Conservation (phyloP, 371 early-diverging fungal genomes). For the Mucor ambiguus region DNA sequence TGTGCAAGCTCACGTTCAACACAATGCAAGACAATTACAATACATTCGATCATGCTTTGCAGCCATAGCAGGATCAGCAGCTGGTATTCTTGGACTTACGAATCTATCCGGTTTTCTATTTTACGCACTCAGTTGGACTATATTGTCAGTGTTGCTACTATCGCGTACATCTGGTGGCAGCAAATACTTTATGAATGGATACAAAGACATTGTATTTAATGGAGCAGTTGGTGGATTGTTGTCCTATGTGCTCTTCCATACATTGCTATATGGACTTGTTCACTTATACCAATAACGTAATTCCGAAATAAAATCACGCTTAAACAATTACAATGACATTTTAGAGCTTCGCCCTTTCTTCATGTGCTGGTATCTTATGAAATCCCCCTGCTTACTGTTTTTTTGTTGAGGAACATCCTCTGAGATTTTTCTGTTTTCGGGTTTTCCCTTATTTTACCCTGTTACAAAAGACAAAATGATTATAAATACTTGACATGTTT, state of each 20-base stretch:
- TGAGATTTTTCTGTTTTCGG: conserved; percentile 1
- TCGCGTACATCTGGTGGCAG: conserved; percentile 39
- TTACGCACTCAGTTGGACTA: conserved; percentile 65
- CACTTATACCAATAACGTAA: conserved; percentile 73
- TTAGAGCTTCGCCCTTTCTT: background rate
- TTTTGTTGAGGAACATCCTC: conserved; percentile 7
- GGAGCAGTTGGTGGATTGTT: conserved; percentile 76
- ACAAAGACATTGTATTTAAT: conserved; percentile 60
- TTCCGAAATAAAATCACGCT: conserved; percentile 7
- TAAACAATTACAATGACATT: background rate
- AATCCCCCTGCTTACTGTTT: background rate
- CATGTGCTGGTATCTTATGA: conserved; percentile 1
- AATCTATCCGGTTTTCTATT: conserved; percentile 76
- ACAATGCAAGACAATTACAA: conserved; percentile 69
- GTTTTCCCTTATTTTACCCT: background rate
- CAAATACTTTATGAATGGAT: conserved; percentile 50
- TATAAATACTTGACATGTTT: conserved; percentile 5
- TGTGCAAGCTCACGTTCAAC: conserved; percentile 58
- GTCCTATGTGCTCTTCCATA: conserved; percentile 83
- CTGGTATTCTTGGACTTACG: conserved; percentile 77
- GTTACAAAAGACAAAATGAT: background rate
- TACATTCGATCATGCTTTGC: conserved; percentile 79
- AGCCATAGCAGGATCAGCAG: conserved; percentile 77
- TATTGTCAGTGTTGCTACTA: conserved; percentile 54
- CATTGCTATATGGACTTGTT: conserved; percentile 81